Conservation (phyloP, 306 rosid genomes). For the Gastrolobium villosum region DNA sequence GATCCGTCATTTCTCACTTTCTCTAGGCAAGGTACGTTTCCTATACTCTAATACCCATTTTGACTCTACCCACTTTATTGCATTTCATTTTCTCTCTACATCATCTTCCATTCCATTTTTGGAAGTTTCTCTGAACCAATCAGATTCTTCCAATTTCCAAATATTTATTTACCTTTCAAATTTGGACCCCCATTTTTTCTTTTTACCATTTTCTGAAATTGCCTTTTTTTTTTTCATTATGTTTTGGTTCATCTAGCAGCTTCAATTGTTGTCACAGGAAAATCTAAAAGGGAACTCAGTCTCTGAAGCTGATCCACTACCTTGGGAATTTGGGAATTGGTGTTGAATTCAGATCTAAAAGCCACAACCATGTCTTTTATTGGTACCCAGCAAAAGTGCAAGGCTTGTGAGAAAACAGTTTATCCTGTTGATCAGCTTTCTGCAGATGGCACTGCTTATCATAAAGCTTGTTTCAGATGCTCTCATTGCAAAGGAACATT, state of each 20-base stretch:
- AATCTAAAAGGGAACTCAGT: slow-evolving; percentile 5
- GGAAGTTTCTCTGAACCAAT: slow-evolving; percentile 25
- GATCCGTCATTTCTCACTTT: slow-evolving; percentile 61
- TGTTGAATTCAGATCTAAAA: slow-evolving; percentile 68
- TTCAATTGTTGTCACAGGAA: slow-evolving; percentile 11
- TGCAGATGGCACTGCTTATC: slow-evolving; percentile 89
- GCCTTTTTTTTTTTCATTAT: neutral
- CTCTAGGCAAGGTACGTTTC: slow-evolving; percentile 52
- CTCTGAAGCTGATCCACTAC: slow-evolving; percentile 52
- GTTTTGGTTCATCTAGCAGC: slow-evolving; percentile 36
- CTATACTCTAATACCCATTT: neutral
- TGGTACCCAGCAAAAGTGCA: slow-evolving; percentile 94
- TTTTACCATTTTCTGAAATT: slow-evolving; percentile 11
- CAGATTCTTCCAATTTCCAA: slow-evolving; percentile 4
- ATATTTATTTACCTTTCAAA: slow-evolving; percentile 15
- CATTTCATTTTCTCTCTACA: slow-evolving; percentile 30
- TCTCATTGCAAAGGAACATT: slow-evolving; percentile 97
- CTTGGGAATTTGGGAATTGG: slow-evolving; percentile 39
- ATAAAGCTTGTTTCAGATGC: slow-evolving; percentile 96
- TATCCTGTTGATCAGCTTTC: slow-evolving; percentile 94
- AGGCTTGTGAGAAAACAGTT: slow-evolving; percentile 95
- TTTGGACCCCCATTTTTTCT: slow-evolving; percentile 27
- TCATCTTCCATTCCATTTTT: neutral
- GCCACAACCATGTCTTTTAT: slow-evolving; percentile 74
- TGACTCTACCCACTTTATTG: slow-evolving; percentile 19